A percentile compares a stretch with the other conserved stretches of the same genome.
Evolutionary conservation across 2,329 filamentous ascomycete genomes (phyloP).

Genomic region (Claviceps sp.): DNA sequence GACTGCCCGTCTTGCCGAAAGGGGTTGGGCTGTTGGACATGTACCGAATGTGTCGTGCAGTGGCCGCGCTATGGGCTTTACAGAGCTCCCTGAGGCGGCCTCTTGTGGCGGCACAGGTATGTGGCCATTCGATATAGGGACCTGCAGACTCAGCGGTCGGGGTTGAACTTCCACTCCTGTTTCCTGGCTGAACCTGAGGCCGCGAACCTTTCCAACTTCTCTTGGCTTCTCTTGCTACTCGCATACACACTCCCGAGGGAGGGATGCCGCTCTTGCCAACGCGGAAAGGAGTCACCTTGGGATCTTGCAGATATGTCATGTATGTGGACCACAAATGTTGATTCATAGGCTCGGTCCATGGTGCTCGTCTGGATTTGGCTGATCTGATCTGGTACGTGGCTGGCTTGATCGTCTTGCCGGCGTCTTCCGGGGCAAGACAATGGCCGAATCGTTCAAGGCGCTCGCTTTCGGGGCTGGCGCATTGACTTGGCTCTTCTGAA

Average conservation of each 20-base stretch:
- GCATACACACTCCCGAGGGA: slow-evolving; percentile 49
- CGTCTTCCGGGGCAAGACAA: slow-evolving; percentile 16
- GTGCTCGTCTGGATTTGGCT: slow-evolving; percentile 33
- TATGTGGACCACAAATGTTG: slow-evolving; percentile 54
- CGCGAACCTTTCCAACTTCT: slow-evolving; percentile 53
- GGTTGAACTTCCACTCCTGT: slow-evolving; percentile 40
- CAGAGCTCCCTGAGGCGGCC: slow-evolving; percentile 50
- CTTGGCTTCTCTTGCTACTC: slow-evolving; percentile 52
- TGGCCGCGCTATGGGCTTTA: slow-evolving; percentile 36
- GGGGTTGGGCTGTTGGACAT: slow-evolving; percentile 42
- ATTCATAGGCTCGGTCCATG: slow-evolving; percentile 53
- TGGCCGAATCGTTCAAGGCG: slow-evolving; percentile 12
- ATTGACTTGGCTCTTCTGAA: slow-evolving; percentile 41
- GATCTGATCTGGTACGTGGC: slow-evolving; percentile 6
- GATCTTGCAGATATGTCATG: slow-evolving; percentile 50
- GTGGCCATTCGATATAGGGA: slow-evolving; percentile 48
- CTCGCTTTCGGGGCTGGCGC: slow-evolving; percentile 34
- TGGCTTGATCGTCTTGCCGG: slow-evolving; percentile 18
- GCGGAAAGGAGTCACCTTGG: slow-evolving; percentile 52
- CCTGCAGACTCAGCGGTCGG: slow-evolving; percentile 35
- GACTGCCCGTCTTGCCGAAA: slow-evolving; percentile 36
- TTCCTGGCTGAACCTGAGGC: slow-evolving; percentile 17
- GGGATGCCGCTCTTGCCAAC: slow-evolving; percentile 50
- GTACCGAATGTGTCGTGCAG: slow-evolving; percentile 29
- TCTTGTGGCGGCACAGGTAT: slow-evolving; percentile 48